A percentile compares a stretch with the other conserved stretches of the same genome.
These are phyloP conservation scores for Cryptococcus sp. DNA, from an alignment of 1,284 basidiomycete species.

Conservation along the genomic window DNA sequence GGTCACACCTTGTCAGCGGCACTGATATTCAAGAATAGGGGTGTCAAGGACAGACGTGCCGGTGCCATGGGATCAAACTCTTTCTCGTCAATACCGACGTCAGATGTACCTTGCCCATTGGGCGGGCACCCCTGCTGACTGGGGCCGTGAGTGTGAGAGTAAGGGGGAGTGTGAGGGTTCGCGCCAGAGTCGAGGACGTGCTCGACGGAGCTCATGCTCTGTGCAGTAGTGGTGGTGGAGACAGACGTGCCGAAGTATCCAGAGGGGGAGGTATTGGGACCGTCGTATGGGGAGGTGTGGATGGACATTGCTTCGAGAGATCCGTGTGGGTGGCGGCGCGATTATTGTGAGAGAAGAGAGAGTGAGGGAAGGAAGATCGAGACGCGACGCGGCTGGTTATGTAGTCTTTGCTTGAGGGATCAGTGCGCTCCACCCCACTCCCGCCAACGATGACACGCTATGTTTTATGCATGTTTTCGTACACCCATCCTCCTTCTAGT, in stretches of 20 bases:
- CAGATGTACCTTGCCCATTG: too few relatives aligned
- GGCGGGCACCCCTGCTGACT: too few relatives aligned
- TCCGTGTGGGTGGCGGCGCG: neutral
- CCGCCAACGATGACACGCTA: too few relatives aligned
- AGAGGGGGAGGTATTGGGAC: neutral
- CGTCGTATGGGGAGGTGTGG: neutral
- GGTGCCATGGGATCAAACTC: conserved; percentile 21
- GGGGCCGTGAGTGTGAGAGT: neutral
- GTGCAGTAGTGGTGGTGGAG: neutral
- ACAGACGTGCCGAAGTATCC: neutral
- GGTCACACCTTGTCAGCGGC: too few relatives aligned
- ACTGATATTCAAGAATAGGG: too few relatives aligned
- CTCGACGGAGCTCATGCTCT: too few relatives aligned
- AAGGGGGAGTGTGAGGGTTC: neutral
- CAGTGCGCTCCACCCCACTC: too few relatives aligned
- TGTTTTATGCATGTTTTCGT: neutral
- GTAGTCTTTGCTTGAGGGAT: neutral
- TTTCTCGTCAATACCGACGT: neutral
- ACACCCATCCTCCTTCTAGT: conserved; percentile 53
- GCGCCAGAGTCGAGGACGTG: too few relatives aligned
- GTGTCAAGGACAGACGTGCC: conserved; percentile 1
- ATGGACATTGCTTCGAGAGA: neutral
- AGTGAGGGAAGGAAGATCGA: conserved; percentile 3
- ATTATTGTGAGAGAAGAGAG: neutral
- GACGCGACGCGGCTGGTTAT: neutral